A percentile compares a stretch with the other conserved stretches of the same genome.
These are phyloP conservation scores for Hyparrhenia diplandra DNA, from an alignment of 176 grass and related monocot genomes.

Conservation along the genomic window DNA sequence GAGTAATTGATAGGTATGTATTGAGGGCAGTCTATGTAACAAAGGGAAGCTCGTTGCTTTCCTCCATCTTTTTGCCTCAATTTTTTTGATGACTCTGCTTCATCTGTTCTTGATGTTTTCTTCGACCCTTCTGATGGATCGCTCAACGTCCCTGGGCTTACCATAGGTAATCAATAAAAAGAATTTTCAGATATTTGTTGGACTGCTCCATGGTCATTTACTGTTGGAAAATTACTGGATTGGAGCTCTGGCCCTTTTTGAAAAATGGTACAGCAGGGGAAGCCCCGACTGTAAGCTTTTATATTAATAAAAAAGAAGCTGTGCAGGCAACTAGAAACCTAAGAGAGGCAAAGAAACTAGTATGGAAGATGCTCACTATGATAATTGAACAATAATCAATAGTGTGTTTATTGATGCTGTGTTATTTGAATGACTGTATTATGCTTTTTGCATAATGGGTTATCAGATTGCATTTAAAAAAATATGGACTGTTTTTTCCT, in stretches of 20 bases:
- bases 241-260: not conserved
- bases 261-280: too few relatives aligned
- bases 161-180: constrained; percentile 69
- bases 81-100: constrained; percentile 84
- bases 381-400: constrained; percentile 5
- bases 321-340: too few relatives aligned
- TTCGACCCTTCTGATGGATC: constrained; percentile 91
- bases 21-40: constrained; percentile 76
- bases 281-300: too few relatives aligned
- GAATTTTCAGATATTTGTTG: not conserved
- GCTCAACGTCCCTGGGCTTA: constrained; percentile 73
- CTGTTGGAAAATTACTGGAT: not conserved
- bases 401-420: constrained; percentile 1
- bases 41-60: constrained; percentile 78
- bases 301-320: too few relatives aligned
- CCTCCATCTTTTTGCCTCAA: constrained; percentile 87
- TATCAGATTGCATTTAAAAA: constrained; percentile 14
- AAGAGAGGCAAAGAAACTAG: too few relatives aligned
- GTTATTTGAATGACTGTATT: not conserved
- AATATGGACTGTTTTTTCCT: not conserved
- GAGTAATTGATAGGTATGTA: constrained; percentile 56
- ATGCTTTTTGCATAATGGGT: not conserved
- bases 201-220: not conserved
- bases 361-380: constrained; percentile 12
- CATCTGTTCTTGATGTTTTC: constrained; percentile 93